Evolutionary conservation across 306 rosid species (phyloP).

Genomic region (Acacia crassicarpa): DNA sequence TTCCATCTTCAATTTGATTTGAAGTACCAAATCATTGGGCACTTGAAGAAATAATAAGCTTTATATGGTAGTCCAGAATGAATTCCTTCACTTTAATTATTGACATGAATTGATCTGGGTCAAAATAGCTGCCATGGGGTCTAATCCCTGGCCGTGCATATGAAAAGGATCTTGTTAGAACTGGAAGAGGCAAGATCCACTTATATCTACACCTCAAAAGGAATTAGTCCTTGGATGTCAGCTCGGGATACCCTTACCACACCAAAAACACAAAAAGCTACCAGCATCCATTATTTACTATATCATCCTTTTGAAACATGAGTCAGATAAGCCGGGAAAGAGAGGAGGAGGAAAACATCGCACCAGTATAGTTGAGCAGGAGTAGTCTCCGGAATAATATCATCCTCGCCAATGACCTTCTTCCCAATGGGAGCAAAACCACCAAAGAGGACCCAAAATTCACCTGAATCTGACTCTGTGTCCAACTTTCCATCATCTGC

Average conservation of each 20-base stretch:
- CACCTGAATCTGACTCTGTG: slow-evolving; percentile 98
- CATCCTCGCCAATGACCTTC: slow-evolving; percentile 84
- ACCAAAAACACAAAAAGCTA: neutral
- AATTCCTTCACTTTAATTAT: neutral
- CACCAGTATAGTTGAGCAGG: slow-evolving; percentile 92
- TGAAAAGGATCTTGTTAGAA: neutral
- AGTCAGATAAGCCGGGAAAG: neutral
- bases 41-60: neutral
- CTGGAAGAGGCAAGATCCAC: neutral
- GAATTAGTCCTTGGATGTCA: neutral
- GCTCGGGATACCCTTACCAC: neutral
- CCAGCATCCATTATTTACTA: slow-evolving; percentile 10
- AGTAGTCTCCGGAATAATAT: slow-evolving; percentile 75
- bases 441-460: slow-evolving; percentile 99
- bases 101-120: slow-evolving; percentile 8
- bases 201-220: neutral
- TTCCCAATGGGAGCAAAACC: slow-evolving; percentile 99
- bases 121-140: neutral
- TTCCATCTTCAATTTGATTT: neutral
- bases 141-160: neutral
- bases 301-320: slow-evolving; percentile 22
- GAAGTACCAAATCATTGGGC: neutral
- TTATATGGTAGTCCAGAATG: neutral
- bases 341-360: slow-evolving; percentile 21
- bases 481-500: slow-evolving; percentile 98